Evolutionary conservation across 768 basidiomycete genomes (phyloP).

Genomic region (Lactarius vividus): DNA sequence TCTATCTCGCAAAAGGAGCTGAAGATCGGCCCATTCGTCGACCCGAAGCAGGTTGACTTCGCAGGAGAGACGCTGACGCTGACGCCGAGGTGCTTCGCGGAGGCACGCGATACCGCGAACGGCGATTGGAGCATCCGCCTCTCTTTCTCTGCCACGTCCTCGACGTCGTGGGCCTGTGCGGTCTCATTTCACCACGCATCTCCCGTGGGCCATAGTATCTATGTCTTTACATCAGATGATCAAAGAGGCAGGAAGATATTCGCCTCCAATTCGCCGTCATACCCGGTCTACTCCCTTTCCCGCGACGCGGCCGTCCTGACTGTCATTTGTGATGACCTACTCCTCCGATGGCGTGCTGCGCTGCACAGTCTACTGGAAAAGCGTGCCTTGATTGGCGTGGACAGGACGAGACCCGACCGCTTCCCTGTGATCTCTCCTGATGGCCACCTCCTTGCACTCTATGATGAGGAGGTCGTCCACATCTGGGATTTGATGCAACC

Average conservation of each 20-base stretch:
- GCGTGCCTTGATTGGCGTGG: slow-evolving; percentile 2
- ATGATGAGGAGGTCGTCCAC: slow-evolving; percentile 14
- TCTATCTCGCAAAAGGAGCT: slow-evolving; percentile 16
- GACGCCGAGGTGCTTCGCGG: slow-evolving; percentile 11
- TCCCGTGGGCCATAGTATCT: slow-evolving; percentile 3
- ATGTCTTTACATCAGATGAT: slow-evolving; percentile 11
- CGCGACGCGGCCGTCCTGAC: slow-evolving; percentile 13
- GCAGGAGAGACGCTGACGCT: slow-evolving; percentile 11
- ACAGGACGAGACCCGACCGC: slow-evolving; percentile 14
- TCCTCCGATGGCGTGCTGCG: slow-evolving; percentile 7
- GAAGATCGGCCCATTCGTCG: slow-evolving; percentile 17
- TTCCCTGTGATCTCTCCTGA: slow-evolving; percentile 19
- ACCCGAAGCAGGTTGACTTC: neutral
- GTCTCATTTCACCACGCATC: neutral
- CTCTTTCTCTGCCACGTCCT: slow-evolving; percentile 13
- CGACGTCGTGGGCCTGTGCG: slow-evolving; percentile 5
- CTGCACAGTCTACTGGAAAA: neutral
- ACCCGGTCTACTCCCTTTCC: slow-evolving; percentile 17
- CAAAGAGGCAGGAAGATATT: slow-evolving; percentile 16
- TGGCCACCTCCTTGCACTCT: slow-evolving; percentile 14
- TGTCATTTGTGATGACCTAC: slow-evolving; percentile 11
- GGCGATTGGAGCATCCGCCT: neutral
- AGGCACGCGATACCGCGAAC: neutral
- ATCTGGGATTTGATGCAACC: slow-evolving; percentile 16
- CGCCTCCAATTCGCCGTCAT: slow-evolving; percentile 5